Percentiles rank a stretch among this genome's conserved stretches.
These are phyloP conservation scores for Hondaea fermentalgiana DNA, from an alignment of 108 stramenopile genomes.

Conservation along the genomic window DNA sequence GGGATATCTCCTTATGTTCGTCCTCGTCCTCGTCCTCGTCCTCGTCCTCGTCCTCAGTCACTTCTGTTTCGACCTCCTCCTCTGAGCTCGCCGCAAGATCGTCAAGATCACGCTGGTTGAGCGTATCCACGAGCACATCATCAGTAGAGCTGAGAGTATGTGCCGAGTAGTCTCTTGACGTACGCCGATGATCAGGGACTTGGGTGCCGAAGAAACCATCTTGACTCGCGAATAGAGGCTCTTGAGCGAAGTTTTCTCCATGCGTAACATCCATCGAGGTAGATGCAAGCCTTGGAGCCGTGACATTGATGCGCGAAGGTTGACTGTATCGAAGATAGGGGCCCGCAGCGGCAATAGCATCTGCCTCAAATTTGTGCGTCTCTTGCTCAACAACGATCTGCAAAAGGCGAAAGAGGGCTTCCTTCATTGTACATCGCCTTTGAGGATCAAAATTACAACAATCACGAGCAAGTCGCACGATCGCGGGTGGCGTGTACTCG, in stretches of 20 bases:
- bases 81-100: not conserved
- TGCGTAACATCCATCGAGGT: not conserved
- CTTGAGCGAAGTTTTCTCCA: not conserved
- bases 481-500: not conserved
- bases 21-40: not conserved
- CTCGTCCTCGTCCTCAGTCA: not conserved
- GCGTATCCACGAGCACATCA: not conserved
- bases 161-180: not conserved
- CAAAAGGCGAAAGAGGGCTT: slow-evolving; percentile 13
- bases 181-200: not conserved
- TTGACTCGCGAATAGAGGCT: too few species aligned
- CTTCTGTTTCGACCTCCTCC: not conserved
- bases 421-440: not conserved
- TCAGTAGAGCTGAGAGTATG: not conserved
- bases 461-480: not conserved
- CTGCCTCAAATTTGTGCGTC: not conserved
- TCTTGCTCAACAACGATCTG: slow-evolving; percentile 4
- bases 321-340: slow-evolving; percentile 1
- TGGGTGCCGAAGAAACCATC: too few species aligned
- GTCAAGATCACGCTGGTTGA: not conserved
- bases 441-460: not conserved
- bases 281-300: not conserved
- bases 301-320: not conserved
- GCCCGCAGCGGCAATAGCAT: not conserved
- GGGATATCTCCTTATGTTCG: too few species aligned